Evolutionary conservation across 176 grass and related monocot species (phyloP).

Genomic region (Neostapfia colusana): DNA sequence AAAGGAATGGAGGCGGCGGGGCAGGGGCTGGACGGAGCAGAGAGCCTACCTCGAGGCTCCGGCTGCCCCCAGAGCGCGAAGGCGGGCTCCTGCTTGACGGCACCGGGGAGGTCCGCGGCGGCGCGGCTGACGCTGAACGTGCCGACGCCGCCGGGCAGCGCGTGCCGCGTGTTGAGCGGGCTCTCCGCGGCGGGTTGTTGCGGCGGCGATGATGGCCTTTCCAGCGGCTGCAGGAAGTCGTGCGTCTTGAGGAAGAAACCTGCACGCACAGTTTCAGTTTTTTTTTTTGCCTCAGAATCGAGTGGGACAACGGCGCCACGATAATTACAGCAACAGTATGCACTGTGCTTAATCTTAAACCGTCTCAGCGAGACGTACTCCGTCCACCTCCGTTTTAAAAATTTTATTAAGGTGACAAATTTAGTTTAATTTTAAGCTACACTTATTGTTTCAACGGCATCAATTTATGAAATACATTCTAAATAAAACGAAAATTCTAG

Average conservation of each 20-base stretch:
- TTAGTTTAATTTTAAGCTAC: too few relatives aligned
- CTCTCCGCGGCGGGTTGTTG: conserved; percentile 3
- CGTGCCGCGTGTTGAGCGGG: conserved; percentile 36
- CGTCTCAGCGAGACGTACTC: too few relatives aligned
- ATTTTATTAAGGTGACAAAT: not conserved
- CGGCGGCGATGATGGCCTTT: not conserved
- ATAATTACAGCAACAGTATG: not conserved
- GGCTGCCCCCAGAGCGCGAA: conserved; percentile 50
- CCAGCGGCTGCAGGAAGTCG: conserved; percentile 72
- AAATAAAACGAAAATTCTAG: too few relatives aligned
- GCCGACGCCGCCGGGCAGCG: conserved; percentile 65
- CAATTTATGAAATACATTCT: too few relatives aligned
- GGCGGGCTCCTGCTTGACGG: conserved; percentile 45
- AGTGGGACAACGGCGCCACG: not conserved
- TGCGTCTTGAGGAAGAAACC: conserved; percentile 75
- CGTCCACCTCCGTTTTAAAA: too few relatives aligned
- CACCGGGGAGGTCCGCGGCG: not conserved
- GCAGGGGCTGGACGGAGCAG: not conserved
- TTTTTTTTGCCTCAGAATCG: not conserved
- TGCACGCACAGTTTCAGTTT: not conserved
- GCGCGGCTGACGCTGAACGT: conserved; percentile 64
- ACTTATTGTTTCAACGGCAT: too few relatives aligned
- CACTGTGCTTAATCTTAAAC: not conserved
- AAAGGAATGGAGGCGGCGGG: not conserved
- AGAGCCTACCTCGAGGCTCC: conserved; percentile 48